Evolutionary conservation across 352 stramenopile species (phyloP), one percentile per base, ranked within the genome.

Genomic region (Thraustotheca clavata): DNA sequence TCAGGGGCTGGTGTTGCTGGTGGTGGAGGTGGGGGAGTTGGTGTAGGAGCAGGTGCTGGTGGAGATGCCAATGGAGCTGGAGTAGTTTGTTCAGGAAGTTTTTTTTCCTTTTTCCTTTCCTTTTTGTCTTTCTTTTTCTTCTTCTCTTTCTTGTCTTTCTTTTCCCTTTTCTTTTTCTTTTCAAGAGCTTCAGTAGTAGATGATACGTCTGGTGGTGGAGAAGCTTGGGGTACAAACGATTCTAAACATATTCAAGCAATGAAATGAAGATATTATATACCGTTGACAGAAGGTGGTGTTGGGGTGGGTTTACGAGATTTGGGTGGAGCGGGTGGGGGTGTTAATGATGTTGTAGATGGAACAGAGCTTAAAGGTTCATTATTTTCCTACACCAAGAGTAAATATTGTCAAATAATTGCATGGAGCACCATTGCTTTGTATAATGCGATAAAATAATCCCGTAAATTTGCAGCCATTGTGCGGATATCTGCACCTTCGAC

Each of bases 401-500:
- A n/a, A n/a, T n/a, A n/a, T n/a, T n/a, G n/a, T n/a, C n/a, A n/a
- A n/a, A n/a, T n/a, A n/a, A n/a, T n/a, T n/a, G n/a, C n/a, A n/a
- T n/a, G n/a, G n/a, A n/a, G n/a, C 20, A 94, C 72, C 34, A 85
- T 83, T 31, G 79, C 70, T 20, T 88, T 87, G 62, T 84, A 94
- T 24, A 94, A 65, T 34, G 80, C 71, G 4, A 84, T 75, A 60
- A 94, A 94, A 47, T 90, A 89, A 38, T 90, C 86, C 12, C 80
- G 75, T 22, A 94, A 62, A 55, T 80, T 92, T 27, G 70, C 86
- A 8, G 85, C 85, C 85, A 94, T 94, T 9, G 85, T 83, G 59
- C 85, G 85, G 55, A 94, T 94, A 60, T 94, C 85, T 1, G 85
- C 85, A 3, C 85, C 80, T 76, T 94, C 81, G 12, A 91, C 66